Conservation (phyloP, 2,329 filamentous ascomycete genomes). For the Pseudogymnoascus pannorum region DNA sequence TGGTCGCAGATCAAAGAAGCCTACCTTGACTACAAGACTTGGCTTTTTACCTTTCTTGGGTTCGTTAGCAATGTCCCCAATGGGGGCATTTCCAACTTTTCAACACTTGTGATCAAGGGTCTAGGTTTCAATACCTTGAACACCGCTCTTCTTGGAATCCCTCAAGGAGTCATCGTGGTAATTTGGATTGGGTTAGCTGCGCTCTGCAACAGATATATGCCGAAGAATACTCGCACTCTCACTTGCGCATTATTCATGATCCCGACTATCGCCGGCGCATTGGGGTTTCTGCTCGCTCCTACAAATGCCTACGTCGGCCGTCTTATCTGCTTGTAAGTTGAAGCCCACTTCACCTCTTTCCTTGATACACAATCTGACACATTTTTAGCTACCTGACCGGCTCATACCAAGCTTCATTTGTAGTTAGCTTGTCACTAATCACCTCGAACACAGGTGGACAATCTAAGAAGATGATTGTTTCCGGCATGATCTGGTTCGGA, state of each 20-base stretch:
- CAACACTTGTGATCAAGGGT: conserved; percentile 30
- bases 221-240: conserved; percentile 42
- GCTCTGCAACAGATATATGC: conserved; percentile 33
- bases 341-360: neutral
- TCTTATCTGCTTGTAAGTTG: conserved; percentile 44
- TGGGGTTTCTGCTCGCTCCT: conserved; percentile 50
- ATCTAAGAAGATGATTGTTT: conserved; percentile 44
- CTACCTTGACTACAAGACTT: conserved; percentile 32
- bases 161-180: conserved; percentile 48
- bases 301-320: conserved; percentile 43
- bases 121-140: conserved; percentile 38
- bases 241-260: conserved; percentile 49
- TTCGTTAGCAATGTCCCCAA: conserved; percentile 42
- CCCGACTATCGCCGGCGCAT: conserved; percentile 52
- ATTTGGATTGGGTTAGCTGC: conserved; percentile 43
- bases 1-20: conserved; percentile 41
- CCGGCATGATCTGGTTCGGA: conserved; percentile 52
- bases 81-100: conserved; percentile 46
- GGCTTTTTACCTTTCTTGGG: conserved; percentile 18
- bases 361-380: neutral
- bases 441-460: conserved; percentile 42
- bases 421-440: conserved; percentile 47
- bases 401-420: conserved; percentile 18
- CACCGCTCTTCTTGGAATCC: conserved; percentile 47
- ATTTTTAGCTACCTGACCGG: conserved; percentile 40